phyloP scores from a whole-genome alignment of 1,139 yeast species.

The Yarrowia galli region DNA sequence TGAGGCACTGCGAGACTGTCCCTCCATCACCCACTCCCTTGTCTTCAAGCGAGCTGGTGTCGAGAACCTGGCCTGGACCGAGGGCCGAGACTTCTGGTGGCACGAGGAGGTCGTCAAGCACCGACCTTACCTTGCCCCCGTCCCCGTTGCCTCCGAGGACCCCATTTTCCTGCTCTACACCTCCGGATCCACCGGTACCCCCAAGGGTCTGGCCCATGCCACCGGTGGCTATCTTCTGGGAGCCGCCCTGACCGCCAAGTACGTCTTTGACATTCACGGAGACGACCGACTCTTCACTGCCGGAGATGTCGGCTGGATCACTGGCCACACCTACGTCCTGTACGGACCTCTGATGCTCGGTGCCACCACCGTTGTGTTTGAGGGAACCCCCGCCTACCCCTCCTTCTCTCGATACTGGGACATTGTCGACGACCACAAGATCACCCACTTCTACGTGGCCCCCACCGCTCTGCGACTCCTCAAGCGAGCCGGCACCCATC shows the following conservation, averaged over 20 bases:
- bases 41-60: conserved; percentile 89
- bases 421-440: conserved; percentile 89
- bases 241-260: conserved; percentile 92
- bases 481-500: conserved; percentile 94
- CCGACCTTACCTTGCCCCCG: conserved; percentile 87
- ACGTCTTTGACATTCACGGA: conserved; percentile 89
- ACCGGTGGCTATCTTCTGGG: conserved; percentile 95
- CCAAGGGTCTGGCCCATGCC: conserved; percentile 96
- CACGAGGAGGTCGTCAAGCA: conserved; percentile 82
- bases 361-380: conserved; percentile 89
- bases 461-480: conserved; percentile 96
- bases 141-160: conserved; percentile 87
- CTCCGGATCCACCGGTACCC: conserved; percentile 97
- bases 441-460: conserved; percentile 96
- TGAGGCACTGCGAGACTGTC: conserved; percentile 83
- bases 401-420: conserved; percentile 97
- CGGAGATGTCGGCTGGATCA: conserved; percentile 99
- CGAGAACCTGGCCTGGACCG: conserved; percentile 67
- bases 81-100: conserved; percentile 95
- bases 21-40: conserved; percentile 79
- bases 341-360: conserved; percentile 94
- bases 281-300: conserved; percentile 94
- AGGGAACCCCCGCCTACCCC: conserved; percentile 98
- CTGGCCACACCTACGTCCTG: conserved; percentile 95
- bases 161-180: conserved; percentile 93